Evolutionary conservation across 306 rosid genomes (phyloP).

Genomic region (Geum urbanum): DNA sequence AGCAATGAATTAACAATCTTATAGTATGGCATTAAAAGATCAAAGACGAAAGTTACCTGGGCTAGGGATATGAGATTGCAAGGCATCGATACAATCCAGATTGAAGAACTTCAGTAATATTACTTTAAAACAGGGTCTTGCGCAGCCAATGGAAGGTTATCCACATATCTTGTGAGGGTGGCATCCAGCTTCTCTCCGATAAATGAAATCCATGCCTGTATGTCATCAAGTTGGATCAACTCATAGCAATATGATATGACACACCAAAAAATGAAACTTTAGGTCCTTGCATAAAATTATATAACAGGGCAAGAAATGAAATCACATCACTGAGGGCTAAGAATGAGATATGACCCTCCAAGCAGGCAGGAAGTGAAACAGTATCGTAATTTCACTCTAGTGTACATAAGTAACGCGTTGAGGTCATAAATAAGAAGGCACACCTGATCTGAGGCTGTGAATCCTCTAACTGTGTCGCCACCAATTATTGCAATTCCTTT

Average conservation of each 20-base stretch:
- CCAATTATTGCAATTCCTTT: slow-evolving; percentile 81
- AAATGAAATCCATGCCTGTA: slow-evolving; percentile 52
- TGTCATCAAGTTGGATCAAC: slow-evolving; percentile 15
- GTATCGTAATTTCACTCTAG: neutral
- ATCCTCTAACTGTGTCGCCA: slow-evolving; percentile 89
- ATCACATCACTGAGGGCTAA: neutral
- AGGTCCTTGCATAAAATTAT: neutral
- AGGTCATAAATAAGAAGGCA: neutral
- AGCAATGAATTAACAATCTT: neutral
- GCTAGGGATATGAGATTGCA: neutral
- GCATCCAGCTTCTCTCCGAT: slow-evolving; percentile 72
- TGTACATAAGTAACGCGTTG: neutral
- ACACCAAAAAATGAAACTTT: neutral
- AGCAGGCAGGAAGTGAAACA: neutral
- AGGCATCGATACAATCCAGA: neutral
- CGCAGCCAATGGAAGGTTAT: slow-evolving; percentile 23
- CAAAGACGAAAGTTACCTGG: slow-evolving; percentile 26
- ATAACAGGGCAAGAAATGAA: neutral
- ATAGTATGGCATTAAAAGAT: neutral
- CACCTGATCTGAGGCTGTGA: slow-evolving; percentile 83
- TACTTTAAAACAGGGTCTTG: slow-evolving; percentile 42
- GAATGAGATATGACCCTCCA: neutral
- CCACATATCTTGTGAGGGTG: slow-evolving; percentile 46
- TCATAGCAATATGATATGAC: neutral
- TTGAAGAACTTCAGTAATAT: neutral